phyloP scores from a whole-genome alignment of 306 rosid species.

The Acacia crassicarpa region DNA sequence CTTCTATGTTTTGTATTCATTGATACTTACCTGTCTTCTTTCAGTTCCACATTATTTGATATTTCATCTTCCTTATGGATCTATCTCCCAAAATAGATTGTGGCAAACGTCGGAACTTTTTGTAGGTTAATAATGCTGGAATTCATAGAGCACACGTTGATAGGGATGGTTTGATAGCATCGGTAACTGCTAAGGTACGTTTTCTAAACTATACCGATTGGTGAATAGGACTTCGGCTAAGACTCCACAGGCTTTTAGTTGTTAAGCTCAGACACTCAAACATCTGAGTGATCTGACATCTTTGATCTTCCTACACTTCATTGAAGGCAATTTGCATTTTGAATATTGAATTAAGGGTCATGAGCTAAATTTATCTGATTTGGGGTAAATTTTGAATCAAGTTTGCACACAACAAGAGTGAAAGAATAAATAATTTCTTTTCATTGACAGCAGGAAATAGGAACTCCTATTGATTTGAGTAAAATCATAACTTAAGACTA shows the following conservation, averaged over 20 bases:
- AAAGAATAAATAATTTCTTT: neutral
- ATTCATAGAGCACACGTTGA: conserved; percentile 16
- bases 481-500: neutral
- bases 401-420: neutral
- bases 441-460: conserved; percentile 17
- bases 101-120: neutral
- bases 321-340: neutral
- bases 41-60: neutral
- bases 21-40: neutral
- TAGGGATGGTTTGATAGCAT: conserved; percentile 14
- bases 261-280: neutral
- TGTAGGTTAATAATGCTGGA: conserved; percentile 46
- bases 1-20: neutral
- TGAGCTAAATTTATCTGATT: neutral
- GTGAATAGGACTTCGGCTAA: neutral
- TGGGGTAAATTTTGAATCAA: neutral
- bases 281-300: neutral
- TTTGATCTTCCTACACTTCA: neutral
- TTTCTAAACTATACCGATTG: neutral
- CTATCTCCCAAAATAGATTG: neutral
- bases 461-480: neutral
- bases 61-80: neutral
- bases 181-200: neutral
- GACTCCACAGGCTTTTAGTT: neutral
- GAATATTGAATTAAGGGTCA: neutral